phyloP scores from a whole-genome alignment of 164 flowering plant species.

The Stephania cephalantha region DNA sequence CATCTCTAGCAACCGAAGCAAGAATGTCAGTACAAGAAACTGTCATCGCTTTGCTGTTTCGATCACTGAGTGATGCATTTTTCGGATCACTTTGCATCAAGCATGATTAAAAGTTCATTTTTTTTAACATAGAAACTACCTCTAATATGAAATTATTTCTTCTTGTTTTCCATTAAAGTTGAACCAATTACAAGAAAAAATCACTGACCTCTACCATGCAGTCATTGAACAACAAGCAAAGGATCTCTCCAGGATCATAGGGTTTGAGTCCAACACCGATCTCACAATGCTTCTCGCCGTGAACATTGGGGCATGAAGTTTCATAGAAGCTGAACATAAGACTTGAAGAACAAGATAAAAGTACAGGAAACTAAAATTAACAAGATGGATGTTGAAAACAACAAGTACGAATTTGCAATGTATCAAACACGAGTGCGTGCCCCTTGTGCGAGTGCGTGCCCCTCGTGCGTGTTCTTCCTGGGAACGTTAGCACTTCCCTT shows the following conservation, averaged over 20 bases:
- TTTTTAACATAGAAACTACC: no score
- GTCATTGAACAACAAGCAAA: conserved; percentile 73
- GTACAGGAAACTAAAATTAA: conserved; percentile 15
- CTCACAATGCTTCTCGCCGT: conserved; percentile 57
- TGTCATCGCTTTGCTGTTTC: conserved; percentile 53
- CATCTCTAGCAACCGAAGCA: conserved; percentile 74
- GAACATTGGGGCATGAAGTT: conserved; percentile 55
- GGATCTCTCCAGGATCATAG: conserved; percentile 69
- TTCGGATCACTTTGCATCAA: conserved; percentile 64
- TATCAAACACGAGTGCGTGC: not conserved
- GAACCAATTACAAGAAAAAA: not conserved
- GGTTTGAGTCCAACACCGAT: conserved; percentile 47
- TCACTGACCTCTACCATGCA: conserved; percentile 63
- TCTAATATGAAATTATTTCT: not conserved
- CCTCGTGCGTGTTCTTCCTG: no score
- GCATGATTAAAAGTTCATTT: not conserved
- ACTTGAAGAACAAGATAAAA: conserved; percentile 11
- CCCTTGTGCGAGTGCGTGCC: no score
- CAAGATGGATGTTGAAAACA: conserved; percentile 1
- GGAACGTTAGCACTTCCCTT: no score
- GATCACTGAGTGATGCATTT: conserved; percentile 47
- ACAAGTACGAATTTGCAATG: not conserved
- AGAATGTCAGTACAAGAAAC: conserved; percentile 83
- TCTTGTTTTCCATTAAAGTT: not conserved
- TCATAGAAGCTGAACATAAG: conserved; percentile 47